A percentile compares a stretch with the other conserved stretches of the same genome.
phyloP scores from a whole-genome alignment of 2,329 filamentous ascomycete species.

The Mycogone perniciosa region DNA sequence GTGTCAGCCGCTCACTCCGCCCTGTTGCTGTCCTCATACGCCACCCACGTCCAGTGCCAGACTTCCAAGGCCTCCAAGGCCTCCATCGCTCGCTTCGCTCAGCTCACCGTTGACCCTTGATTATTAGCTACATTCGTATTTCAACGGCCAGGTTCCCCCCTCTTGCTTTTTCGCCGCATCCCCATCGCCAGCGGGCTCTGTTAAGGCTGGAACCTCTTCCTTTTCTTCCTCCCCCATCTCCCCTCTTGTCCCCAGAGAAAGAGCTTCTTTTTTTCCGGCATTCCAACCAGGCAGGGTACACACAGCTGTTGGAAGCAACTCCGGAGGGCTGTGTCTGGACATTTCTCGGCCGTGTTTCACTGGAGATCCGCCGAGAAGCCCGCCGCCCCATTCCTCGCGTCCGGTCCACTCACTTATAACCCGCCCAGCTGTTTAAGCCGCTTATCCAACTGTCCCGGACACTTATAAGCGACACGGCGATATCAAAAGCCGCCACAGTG shows the following conservation, averaged over 20 bases:
- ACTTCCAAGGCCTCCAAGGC: neutral
- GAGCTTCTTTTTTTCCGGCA: neutral
- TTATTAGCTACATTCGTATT: no score
- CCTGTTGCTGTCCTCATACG: neutral
- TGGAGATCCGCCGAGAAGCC: neutral
- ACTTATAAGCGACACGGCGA: conserved; percentile 4
- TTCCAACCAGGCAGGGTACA: neutral
- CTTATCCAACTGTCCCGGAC: conserved; percentile 1
- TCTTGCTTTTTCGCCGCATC: no score
- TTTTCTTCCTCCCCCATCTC: no score
- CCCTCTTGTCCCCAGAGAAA: no score
- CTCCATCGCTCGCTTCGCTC: neutral
- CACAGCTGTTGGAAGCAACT: no score
- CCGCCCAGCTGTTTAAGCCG: neutral
- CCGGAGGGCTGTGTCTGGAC: no score
- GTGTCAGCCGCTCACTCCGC: neutral
- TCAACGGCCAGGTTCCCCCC: no score
- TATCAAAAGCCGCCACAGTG: neutral
- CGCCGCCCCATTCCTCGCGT: neutral
- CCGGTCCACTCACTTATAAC: neutral
- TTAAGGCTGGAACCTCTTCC: no score
- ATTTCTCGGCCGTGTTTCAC: neutral
- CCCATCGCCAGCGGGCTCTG: no score
- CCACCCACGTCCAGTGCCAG: neutral
- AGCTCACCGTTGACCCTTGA: no score